Base-by-base conservation (phyloP, 495 filamentous ascomycete genomes). In the Cercophora scortea region DNA sequence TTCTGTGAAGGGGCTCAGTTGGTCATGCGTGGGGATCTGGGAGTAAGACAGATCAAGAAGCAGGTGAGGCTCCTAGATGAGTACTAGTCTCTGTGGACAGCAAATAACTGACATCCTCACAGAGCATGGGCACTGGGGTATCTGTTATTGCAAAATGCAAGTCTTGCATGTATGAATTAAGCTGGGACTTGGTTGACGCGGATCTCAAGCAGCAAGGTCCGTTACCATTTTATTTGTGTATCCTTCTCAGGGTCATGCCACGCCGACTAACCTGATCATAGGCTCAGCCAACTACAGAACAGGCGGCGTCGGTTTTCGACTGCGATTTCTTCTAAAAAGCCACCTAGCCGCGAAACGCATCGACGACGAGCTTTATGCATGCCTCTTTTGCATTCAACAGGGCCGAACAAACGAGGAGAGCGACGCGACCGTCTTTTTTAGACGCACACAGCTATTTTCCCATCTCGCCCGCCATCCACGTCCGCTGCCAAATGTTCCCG, bases 1-100 rank as follows among this genome's bases (percentile, higher is more conserved):
- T 71, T 74, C 55, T 74, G 71, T 40, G 67, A 67, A n/a, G 71
- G 71, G 4, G 69, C 70, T 8, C 67, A 62, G 33, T 68, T 69
- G 19, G 59, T 64, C 11, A 57, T 66, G 33, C 61, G 59, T 18
- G 66, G 69, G 11, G 60, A 62, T 3, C 44, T 64, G 12, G 71
- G 70, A 16, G 67, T 71, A 42, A 71, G 68, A 55, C 67, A 64
- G 38, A 59, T 64, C 32, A 69, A 64, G 49, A 59, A 68, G 51
- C 62, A 13, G 62, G 35, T 25, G 25, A 25, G 25, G 25, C 25
- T 5, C 5, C 25, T 5, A 25, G 25, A 2, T 25, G 2, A 25
- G 5, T 25, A 25, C 25, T 5, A 5, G 25, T 25, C 25, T 25
- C 2, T 25, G 25, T 5, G 25, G 25, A 25, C 25, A 25, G 25